A percentile compares a stretch with the other conserved stretches of the same genome.
These are phyloP conservation scores for Pelargonium australe DNA, from an alignment of 441 rosid genomes.

Conservation along the genomic window DNA sequence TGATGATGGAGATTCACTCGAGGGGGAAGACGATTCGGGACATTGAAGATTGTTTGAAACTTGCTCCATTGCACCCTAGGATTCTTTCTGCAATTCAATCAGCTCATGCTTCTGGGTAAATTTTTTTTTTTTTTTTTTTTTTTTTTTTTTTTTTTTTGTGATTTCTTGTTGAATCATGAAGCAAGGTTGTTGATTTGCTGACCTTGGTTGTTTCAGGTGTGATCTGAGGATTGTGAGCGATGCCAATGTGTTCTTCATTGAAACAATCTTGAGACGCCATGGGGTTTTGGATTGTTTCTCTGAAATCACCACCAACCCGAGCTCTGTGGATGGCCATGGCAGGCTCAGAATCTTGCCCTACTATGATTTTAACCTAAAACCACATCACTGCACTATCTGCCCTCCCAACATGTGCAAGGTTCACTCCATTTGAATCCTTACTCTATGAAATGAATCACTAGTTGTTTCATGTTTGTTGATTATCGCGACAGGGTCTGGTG, in stretches of 20 bases:
- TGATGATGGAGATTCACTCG: constrained; percentile 78
- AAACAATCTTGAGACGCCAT: constrained; percentile 63
- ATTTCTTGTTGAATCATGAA: background rate
- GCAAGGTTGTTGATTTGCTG: background rate
- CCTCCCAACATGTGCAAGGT: constrained; percentile 85
- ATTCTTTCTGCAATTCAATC: constrained; percentile 47
- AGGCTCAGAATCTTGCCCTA: constrained; percentile 54
- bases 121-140: no score
- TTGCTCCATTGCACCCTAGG: constrained; percentile 42
- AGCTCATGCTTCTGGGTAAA: constrained; percentile 52
- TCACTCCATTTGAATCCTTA: constrained; percentile 2
- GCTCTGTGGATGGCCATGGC: constrained; percentile 43
- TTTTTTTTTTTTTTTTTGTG: no score
- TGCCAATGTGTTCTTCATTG: constrained; percentile 73
- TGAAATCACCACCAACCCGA: constrained; percentile 55
- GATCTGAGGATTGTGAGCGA: constrained; percentile 76
- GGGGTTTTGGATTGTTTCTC: constrained; percentile 59
- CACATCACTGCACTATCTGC: constrained; percentile 58
- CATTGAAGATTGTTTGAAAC: constrained; percentile 50
- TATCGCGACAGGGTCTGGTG: constrained; percentile 49
- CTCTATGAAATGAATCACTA: background rate
- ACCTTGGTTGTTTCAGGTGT: constrained; percentile 39
- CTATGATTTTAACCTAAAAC: constrained; percentile 37
- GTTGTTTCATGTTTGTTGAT: background rate
- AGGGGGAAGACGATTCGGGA: constrained; percentile 57